A percentile compares a stretch with the other conserved stretches of the same genome.
These are phyloP conservation scores for Uronychia setigera DNA, from an alignment of 73 alveolate species.

Conservation along the genomic window DNA sequence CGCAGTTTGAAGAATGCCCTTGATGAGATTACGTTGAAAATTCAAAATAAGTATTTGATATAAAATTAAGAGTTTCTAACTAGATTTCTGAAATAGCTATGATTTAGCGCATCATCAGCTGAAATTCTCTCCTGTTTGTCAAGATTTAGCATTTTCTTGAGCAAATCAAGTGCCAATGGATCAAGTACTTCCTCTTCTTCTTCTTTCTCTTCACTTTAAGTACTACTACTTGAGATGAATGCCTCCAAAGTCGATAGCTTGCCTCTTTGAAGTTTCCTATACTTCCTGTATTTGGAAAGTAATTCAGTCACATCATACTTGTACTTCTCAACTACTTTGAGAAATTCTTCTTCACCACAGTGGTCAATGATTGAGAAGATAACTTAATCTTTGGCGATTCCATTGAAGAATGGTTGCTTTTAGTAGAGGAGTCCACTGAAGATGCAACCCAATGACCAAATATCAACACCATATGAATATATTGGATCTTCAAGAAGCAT, in stretches of 20 bases:
- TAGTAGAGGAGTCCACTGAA: slow-evolving; percentile 92
- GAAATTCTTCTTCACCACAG: slow-evolving; percentile 85
- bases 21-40: slow-evolving; percentile 31
- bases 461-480: slow-evolving; percentile 68
- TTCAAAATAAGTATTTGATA: slow-evolving; percentile 27
- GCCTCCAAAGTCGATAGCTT: no score
- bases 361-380: slow-evolving; percentile 92
- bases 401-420: slow-evolving; percentile 96
- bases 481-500: slow-evolving; percentile 46
- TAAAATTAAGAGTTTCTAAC: not conserved
- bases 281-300: slow-evolving; percentile 31
- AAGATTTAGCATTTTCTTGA: slow-evolving; percentile 89
- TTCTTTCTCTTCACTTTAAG: slow-evolving; percentile 84
- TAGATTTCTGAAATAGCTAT: slow-evolving; percentile 73
- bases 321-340: slow-evolving; percentile 76
- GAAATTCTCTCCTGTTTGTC: slow-evolving; percentile 93
- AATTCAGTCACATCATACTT: slow-evolving; percentile 16
- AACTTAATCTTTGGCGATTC: slow-evolving; percentile 94
- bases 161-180: slow-evolving; percentile 91
- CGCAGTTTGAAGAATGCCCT: slow-evolving; percentile 29
- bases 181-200: slow-evolving; percentile 82
- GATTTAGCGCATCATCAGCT: slow-evolving; percentile 95
- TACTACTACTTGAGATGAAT: slow-evolving; percentile 57
- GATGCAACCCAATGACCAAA: slow-evolving; percentile 79
- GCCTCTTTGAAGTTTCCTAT: no score